Conservation (phyloP, 2,329 filamentous ascomycete species). For the Chaetothyriales sp. region DNA sequence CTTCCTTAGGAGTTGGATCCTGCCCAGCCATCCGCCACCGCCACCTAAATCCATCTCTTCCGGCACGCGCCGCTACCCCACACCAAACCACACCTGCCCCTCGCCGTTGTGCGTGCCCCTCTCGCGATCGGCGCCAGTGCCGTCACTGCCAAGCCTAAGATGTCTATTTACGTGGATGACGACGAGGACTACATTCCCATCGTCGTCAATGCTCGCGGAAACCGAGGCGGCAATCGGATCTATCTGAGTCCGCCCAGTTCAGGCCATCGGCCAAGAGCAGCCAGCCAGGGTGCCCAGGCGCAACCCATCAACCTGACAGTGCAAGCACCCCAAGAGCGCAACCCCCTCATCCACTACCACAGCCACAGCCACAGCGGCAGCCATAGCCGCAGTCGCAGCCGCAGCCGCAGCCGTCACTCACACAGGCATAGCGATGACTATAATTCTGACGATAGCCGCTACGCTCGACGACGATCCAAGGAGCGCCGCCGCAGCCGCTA, state of each 20-base stretch:
- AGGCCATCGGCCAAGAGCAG: conserved; percentile 1
- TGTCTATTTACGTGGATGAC: neutral
- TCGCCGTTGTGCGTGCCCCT: no score
- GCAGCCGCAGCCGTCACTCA: neutral
- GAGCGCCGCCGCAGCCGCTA: conserved; percentile 22
- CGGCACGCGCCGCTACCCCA: no score
- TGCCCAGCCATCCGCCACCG: no score
- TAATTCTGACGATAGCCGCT: neutral
- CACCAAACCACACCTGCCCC: no score
- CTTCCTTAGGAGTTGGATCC: no score
- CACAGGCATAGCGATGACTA: neutral
- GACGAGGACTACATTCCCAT: neutral
- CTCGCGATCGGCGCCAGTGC: neutral
- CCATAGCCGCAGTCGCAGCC: neutral
- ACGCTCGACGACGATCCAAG: conserved; percentile 20
- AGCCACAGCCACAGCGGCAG: conserved; percentile 49
- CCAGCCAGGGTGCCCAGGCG: conserved; percentile 2
- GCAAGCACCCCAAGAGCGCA: neutral
- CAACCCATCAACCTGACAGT: conserved; percentile 2
- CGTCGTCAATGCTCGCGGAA: neutral
- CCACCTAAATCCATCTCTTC: no score
- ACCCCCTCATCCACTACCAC: conserved; percentile 29
- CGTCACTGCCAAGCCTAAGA: neutral
- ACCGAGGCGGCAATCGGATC: neutral
- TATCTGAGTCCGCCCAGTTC: neutral